A percentile compares a stretch with the other conserved stretches of the same genome.
These are phyloP conservation scores for Ceratocystis ficicola DNA, from an alignment of 2,329 filamentous ascomycete species.

Conservation along the genomic window DNA sequence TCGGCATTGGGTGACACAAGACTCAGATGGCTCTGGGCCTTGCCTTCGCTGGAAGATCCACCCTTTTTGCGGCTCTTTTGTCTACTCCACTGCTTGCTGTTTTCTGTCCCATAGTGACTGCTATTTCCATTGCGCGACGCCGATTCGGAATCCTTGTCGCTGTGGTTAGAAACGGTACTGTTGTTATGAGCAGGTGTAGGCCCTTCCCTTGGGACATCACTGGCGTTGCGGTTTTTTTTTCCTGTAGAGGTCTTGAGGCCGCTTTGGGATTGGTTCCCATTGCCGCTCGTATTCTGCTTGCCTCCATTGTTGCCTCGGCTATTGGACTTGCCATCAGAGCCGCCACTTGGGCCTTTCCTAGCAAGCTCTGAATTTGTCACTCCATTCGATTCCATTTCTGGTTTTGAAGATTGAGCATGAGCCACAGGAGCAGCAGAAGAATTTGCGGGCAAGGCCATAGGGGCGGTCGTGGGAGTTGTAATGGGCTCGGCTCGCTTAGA, in stretches of 20 bases:
- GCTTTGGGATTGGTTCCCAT: slow-evolving; percentile 8
- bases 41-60: slow-evolving; percentile 35
- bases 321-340: slow-evolving; percentile 12
- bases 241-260: slow-evolving; percentile 8
- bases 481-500: slow-evolving; percentile 9
- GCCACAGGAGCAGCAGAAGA: neutral
- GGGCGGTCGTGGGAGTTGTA: no score
- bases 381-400: neutral
- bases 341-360: slow-evolving; percentile 1
- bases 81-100: slow-evolving; percentile 44
- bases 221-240: slow-evolving; percentile 15
- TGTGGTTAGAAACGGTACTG: neutral
- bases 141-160: slow-evolving; percentile 39
- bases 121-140: slow-evolving; percentile 25
- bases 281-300: slow-evolving; percentile 13
- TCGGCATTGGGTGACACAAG: slow-evolving; percentile 36
- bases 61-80: slow-evolving; percentile 44
- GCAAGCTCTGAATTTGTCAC: slow-evolving; percentile 5
- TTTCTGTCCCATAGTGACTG: slow-evolving; percentile 28
- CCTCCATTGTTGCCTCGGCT: slow-evolving; percentile 2
- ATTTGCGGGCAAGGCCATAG: neutral
- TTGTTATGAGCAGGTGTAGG: neutral
- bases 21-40: slow-evolving; percentile 28
- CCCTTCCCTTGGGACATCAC: neutral
- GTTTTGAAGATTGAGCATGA: neutral